A percentile compares a stretch with the other conserved stretches of the same genome.
These are phyloP conservation scores for Ophiosphaerella narmari DNA, from an alignment of 2,329 filamentous ascomycete species.

Conservation along the genomic window DNA sequence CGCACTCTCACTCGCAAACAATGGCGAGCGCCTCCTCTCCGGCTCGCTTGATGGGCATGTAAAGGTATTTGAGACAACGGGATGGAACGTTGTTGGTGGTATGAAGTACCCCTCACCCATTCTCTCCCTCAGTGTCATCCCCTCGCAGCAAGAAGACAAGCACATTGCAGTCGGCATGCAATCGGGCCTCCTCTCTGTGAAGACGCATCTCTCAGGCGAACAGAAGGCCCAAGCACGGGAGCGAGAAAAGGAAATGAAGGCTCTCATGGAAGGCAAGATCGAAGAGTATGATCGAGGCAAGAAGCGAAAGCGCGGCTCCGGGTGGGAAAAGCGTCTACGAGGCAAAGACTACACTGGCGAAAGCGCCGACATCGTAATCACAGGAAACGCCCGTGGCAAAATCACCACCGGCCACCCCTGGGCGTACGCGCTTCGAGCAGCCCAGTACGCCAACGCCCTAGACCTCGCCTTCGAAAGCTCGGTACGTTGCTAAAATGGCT, in stretches of 20 bases:
- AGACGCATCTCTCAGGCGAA: conserved; percentile 82
- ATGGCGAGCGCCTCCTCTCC: conserved; percentile 79
- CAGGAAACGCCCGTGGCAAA: conserved; percentile 69
- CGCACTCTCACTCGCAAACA: conserved; percentile 78
- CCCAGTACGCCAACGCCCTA: conserved; percentile 75
- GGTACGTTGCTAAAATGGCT: conserved; percentile 25
- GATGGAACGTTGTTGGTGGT: conserved; percentile 95
- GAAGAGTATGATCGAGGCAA: conserved; percentile 77
- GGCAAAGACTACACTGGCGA: conserved; percentile 83
- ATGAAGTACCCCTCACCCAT: conserved; percentile 93
- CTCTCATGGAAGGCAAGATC: conserved; percentile 75
- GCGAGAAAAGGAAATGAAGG: conserved; percentile 82
- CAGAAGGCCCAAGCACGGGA: conserved; percentile 78
- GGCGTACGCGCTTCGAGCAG: conserved; percentile 81
- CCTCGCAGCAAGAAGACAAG: conserved; percentile 75
- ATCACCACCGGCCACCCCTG: conserved; percentile 71
- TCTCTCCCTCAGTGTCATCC: conserved; percentile 78
- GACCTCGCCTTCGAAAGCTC: conserved; percentile 70
- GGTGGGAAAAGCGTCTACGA: conserved; percentile 65
- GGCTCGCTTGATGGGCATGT: conserved; percentile 94
- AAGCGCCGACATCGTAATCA: conserved; percentile 85
- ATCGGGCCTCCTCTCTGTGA: conserved; percentile 86
- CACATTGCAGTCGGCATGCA: conserved; percentile 96
- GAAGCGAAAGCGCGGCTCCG: conserved; percentile 64
- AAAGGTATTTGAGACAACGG: conserved; percentile 92